Evolutionary conservation across 164 flowering plant species (phyloP), one percentile per base, ranked within the genome.

Genomic region (Piper longum): DNA sequence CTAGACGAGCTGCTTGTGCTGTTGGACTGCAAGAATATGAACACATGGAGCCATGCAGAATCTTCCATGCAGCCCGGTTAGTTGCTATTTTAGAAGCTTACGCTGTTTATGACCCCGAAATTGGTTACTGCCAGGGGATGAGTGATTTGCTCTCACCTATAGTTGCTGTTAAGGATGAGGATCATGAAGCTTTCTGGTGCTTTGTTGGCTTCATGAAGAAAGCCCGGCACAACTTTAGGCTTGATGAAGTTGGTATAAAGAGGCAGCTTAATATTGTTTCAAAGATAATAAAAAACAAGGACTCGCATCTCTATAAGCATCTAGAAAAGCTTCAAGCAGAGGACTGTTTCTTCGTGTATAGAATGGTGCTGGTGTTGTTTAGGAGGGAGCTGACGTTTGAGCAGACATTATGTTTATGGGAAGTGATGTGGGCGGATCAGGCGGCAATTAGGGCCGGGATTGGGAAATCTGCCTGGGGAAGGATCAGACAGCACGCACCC

Each of bases 121-220:
- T 86, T 68, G 98, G 98, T 5, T 93, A 93, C 67, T 93, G 98
- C 67, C 98, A 93, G 66, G 98, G 98, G 9, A 93, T 93, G 98
- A 88, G 96, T 60, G 98, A 93, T 76, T 73, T 93, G 17, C 96
- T 90, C 19, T 88, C 97, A n/a, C 97, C 98, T 54, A 85, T 93
- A 48, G 72, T 86, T 48, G 51, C 86, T n/a, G 86, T 92, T 2
- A 84, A 89, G 43, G 69, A 77, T 39, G 96, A 90, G 57, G 98
- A 93, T 76, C 79, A 88, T 41, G 85, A 79, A 64, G 97, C 96
- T n/a, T 93, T 93, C 76, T 93, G 96, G 97, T 93, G 98, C 59
- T 93, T 93, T 67, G 97, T 84, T 19, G 96, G 92, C 54, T 90
- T 83, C 75, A 93, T 93, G 98, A 90, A 62, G 72, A 89, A 85